Evolutionary conservation across 768 basidiomycete species (phyloP), one percentile per base, ranked within the genome.

Genomic region (Favolaschia claudopus): DNA sequence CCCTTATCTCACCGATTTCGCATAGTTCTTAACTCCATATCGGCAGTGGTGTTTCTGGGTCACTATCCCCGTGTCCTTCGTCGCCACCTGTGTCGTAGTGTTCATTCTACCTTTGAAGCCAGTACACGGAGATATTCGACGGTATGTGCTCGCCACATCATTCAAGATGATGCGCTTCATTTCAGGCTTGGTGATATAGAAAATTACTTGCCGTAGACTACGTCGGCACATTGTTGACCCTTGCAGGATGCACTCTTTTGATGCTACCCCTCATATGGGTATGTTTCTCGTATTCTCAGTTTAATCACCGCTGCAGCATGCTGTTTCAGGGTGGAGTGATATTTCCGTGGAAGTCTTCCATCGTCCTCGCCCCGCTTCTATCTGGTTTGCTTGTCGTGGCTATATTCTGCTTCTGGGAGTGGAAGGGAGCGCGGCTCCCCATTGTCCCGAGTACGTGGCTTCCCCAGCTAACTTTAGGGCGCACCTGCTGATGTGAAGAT

Each of bases 181-280:
- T 10, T 24, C 8, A 31, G 12, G 45, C 14, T 45, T 12, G 33
- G 3, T 51, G 43, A 33, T 39, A 19, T 58, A 87, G 82, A 48
- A 93, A 93, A 71, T 77, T 92, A 17, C 71, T 84, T 19, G 82
- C 81, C 1, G 73, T 91, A 8, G 91, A 92, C 64, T 91, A 87
- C 62, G 47, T 85, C 22, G 90, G 90, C 1, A 77, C 83, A 0
- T 50, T 76, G 1, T 72, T 91, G 25, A 88, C 87, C 1, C 79
- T 92, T 13, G 73, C 76, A 1, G 88, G 82, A 22, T 88, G 87
- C 44, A 79, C 85, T 3, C 76, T 91, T 2, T 72, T 92, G 20
- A 81, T 92, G 46, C 73, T 91, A 7, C 89, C 89, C 0, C 78
- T 92, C 15, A 89, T 89, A 28, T 92, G 89, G 89, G 87, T 86